A percentile compares a stretch with the other conserved stretches of the same genome.
Evolutionary conservation across 2,329 filamentous ascomycete species (phyloP).

Genomic region (Apiospora kogelbergensis): DNA sequence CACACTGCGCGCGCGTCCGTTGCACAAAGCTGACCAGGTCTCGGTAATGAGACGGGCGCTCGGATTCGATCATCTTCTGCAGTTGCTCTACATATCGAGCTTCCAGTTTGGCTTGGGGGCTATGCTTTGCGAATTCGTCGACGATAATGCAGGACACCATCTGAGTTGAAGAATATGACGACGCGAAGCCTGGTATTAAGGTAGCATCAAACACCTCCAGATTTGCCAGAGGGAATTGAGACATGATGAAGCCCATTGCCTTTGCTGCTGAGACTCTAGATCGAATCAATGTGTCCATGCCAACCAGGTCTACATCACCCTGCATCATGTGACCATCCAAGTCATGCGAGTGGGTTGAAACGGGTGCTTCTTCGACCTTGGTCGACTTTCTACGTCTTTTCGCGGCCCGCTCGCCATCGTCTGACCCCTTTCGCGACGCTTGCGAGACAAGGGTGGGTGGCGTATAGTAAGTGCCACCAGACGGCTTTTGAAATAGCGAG

Average conservation of each 20-base stretch:
- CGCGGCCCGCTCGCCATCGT: constrained; percentile 61
- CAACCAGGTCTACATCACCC: constrained; percentile 92
- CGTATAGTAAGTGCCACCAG: constrained; percentile 73
- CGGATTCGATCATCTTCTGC: constrained; percentile 74
- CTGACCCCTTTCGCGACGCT: constrained; percentile 48
- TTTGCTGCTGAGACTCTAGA: constrained; percentile 85
- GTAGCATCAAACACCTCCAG: constrained; percentile 64
- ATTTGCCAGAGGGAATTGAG: constrained; percentile 65
- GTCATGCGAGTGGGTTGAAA: constrained; percentile 76
- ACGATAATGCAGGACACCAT: constrained; percentile 79
- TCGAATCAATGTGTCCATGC: constrained; percentile 82
- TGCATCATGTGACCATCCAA: constrained; percentile 98
- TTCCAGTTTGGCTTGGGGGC: constrained; percentile 44
- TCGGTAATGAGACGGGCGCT: constrained; percentile 79
- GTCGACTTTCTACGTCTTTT: constrained; percentile 82
- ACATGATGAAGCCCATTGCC: constrained; percentile 84
- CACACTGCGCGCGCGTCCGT: constrained; percentile 86
- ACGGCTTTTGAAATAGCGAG: constrained; percentile 87
- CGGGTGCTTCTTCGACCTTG: constrained; percentile 71
- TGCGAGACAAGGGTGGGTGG: constrained; percentile 25
- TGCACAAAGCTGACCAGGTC: constrained; percentile 90
- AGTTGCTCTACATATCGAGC: constrained; percentile 64
- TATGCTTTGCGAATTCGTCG: constrained; percentile 79
- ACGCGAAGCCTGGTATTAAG: constrained; percentile 67
- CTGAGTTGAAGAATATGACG: constrained; percentile 81